phyloP scores from a whole-genome alignment of 2,329 filamentous ascomycete genomes.

The Alternaria dauci region DNA sequence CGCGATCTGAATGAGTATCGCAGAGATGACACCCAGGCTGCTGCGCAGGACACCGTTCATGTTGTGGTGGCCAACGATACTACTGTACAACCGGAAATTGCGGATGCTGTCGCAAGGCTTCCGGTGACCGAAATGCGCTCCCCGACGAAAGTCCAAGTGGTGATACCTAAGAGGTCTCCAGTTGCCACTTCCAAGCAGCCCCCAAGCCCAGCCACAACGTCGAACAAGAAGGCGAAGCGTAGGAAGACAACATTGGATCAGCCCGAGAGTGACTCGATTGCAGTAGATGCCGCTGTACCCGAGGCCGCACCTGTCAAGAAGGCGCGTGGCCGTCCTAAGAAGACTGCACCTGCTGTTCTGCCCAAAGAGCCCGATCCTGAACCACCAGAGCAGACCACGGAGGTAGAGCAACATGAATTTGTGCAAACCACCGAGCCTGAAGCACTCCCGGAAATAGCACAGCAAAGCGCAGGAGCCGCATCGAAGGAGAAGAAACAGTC shows the following conservation, averaged over 20 bases:
- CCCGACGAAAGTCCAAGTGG: conserved; percentile 34
- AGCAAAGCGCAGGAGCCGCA: background rate
- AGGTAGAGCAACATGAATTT: background rate
- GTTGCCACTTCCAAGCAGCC: conserved; percentile 7
- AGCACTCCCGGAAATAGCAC: background rate
- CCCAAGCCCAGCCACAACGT: background rate
- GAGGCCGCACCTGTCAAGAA: conserved; percentile 32
- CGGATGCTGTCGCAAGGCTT: background rate
- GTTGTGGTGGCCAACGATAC: background rate
- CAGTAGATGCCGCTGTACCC: background rate
- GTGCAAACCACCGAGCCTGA: conserved; percentile 15
- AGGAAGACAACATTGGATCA: conserved; percentile 32
- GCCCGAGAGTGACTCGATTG: conserved; percentile 13
- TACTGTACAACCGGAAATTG: background rate
- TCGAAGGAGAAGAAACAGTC: background rate
- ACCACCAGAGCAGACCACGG: conserved; percentile 4
- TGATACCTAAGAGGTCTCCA: conserved; percentile 30
- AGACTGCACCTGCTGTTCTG: conserved; percentile 17
- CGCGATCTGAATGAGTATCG: conserved; percentile 15
- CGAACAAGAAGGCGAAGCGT: conserved; percentile 31
- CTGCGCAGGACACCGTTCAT: background rate
- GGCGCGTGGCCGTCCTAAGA: conserved; percentile 46
- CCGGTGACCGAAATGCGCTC: background rate
- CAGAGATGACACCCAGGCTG: conserved; percentile 2
- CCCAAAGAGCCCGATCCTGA: conserved; percentile 11